These are phyloP conservation scores for Trichoderma asperellum DNA, from an alignment of 2,329 filamentous ascomycete species.

Conservation along the genomic window DNA sequence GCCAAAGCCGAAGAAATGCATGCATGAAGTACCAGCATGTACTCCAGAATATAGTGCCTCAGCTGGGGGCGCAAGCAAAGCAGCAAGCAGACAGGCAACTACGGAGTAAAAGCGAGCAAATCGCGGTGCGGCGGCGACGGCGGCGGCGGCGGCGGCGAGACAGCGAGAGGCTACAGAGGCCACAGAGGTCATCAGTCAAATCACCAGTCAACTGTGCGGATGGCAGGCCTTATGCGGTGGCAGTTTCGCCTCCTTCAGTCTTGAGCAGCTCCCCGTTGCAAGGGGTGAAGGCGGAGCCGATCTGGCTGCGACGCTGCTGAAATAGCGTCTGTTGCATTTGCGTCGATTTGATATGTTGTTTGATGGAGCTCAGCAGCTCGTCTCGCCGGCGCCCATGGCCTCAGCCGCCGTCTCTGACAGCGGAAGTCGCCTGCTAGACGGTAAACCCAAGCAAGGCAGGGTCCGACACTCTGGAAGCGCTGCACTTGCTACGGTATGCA, in stretches of 20 bases:
- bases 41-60: conserved; percentile 3
- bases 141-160: background rate
- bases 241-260: background rate
- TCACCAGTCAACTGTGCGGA: background rate
- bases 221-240: background rate
- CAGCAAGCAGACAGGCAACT: conserved; percentile 17
- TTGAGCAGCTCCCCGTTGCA: conserved; percentile 3
- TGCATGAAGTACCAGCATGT: conserved; percentile 17
- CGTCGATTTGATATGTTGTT: background rate
- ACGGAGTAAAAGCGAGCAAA: conserved; percentile 8
- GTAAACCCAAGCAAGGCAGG: background rate
- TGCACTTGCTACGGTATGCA: background rate
- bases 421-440: conserved; percentile 12
- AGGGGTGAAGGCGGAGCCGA: conserved; percentile 9
- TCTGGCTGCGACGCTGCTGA: conserved; percentile 11
- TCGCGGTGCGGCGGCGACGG: background rate
- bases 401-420: conserved; percentile 10
- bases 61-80: conserved; percentile 12
- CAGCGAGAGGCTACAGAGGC: background rate
- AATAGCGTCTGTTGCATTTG: conserved; percentile 1
- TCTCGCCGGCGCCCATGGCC: background rate
- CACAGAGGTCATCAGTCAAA: background rate
- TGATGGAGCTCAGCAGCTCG: conserved; percentile 12
- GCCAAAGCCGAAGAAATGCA: conserved; percentile 12
- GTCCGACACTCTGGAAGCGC: background rate